A percentile compares a stretch with the other conserved stretches of the same genome.
Evolutionary conservation across 2,329 filamentous ascomycete species (phyloP).

Genomic region (Parascedosporium putredinis): DNA sequence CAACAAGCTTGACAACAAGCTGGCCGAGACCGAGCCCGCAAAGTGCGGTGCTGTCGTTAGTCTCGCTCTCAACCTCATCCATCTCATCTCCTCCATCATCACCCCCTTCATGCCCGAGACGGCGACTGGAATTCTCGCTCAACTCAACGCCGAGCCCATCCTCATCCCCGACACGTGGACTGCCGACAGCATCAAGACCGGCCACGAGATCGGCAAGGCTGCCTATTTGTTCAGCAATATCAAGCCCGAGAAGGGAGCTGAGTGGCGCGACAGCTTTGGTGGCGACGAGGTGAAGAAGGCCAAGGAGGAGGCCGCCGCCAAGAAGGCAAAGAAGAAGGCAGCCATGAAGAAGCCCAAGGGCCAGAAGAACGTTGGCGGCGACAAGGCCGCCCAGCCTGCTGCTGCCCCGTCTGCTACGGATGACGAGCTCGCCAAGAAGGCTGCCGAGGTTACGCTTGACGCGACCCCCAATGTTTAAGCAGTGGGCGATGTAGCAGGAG

Average conservation of each 20-base stretch:
- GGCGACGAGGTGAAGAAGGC: constrained; percentile 57
- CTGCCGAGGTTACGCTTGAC: neutral
- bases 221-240: constrained; percentile 75
- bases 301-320: constrained; percentile 46
- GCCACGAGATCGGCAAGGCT: constrained; percentile 73
- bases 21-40: constrained; percentile 42
- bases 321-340: constrained; percentile 40
- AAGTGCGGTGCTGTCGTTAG: constrained; percentile 54
- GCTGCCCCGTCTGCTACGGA: neutral
- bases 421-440: neutral
- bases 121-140: constrained; percentile 61
- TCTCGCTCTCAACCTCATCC: constrained; percentile 72
- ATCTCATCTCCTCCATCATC: constrained; percentile 69
- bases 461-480: neutral
- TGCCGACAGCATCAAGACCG: constrained; percentile 51
- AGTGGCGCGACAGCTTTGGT: constrained; percentile 72
- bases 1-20: constrained; percentile 42
- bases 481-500: neutral
- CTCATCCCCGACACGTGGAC: constrained; percentile 59
- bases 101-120: constrained; percentile 82
- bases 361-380: constrained; percentile 26
- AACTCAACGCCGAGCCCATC: constrained; percentile 39
- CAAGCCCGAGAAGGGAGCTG: constrained; percentile 67
- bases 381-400: neutral
- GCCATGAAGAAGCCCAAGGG: constrained; percentile 40